These are phyloP conservation scores for Kazachstania africana DNA, from an alignment of 805 yeast genomes.

Conservation along the genomic window DNA sequence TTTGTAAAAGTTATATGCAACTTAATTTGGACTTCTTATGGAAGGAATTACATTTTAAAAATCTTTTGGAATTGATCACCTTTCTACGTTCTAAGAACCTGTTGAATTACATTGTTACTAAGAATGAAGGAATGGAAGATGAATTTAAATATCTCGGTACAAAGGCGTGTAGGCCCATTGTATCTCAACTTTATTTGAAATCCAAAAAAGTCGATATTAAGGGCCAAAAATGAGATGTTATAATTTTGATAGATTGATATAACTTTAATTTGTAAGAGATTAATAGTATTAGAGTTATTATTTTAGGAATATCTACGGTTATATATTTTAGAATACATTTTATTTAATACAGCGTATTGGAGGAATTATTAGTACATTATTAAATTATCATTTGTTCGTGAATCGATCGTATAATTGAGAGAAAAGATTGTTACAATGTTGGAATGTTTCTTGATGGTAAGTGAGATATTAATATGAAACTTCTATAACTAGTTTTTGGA, in stretches of 20 bases:
- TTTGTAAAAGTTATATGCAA: constrained; percentile 46
- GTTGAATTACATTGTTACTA: constrained; percentile 21
- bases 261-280: too few relatives aligned
- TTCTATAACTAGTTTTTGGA: constrained; percentile 7
- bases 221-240: constrained; percentile 57
- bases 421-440: too few relatives aligned
- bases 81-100: constrained; percentile 36
- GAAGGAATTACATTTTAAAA: constrained; percentile 31
- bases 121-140: constrained; percentile 15
- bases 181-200: constrained; percentile 28
- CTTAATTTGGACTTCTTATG: constrained; percentile 30
- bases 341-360: too few relatives aligned
- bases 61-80: constrained; percentile 26
- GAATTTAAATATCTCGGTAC: constrained; percentile 27
- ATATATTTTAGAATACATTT: too few relatives aligned
- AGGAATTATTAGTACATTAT: too few relatives aligned
- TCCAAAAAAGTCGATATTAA: constrained; percentile 69
- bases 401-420: too few relatives aligned
- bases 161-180: constrained; percentile 23
- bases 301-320: too few relatives aligned
- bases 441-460: too few relatives aligned
- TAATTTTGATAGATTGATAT: too few relatives aligned
- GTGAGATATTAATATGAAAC: neutral
- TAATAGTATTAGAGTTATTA: too few relatives aligned
- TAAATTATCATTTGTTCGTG: too few relatives aligned